phyloP scores from a whole-genome alignment of 2,329 filamentous ascomycete genomes.

The Neofusicoccum sp. region DNA sequence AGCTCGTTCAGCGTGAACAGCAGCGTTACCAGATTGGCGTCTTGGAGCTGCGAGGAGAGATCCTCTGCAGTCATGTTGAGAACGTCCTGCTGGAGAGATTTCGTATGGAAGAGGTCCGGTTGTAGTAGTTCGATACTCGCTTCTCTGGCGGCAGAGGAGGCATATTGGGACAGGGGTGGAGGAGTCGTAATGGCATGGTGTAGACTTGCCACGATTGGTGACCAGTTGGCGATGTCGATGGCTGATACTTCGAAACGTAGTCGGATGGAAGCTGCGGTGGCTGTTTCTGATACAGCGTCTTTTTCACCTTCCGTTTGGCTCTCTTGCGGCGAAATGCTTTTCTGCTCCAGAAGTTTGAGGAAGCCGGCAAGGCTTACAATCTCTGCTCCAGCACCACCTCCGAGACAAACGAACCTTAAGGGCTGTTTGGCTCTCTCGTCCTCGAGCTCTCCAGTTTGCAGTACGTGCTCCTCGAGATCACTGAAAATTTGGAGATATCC shows the following conservation, averaged over 20 bases:
- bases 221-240: slow-evolving; percentile 84
- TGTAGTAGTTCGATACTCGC: slow-evolving; percentile 40
- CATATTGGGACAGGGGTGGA: slow-evolving; percentile 47
- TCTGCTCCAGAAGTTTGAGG: slow-evolving; percentile 25
- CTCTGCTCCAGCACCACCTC: slow-evolving; percentile 66
- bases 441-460: background rate
- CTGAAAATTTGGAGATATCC: slow-evolving; percentile 69
- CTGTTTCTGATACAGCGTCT: background rate
- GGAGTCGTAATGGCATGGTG: slow-evolving; percentile 55
- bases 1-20: slow-evolving; percentile 97
- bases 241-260: slow-evolving; percentile 54
- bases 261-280: background rate
- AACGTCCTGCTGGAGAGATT: slow-evolving; percentile 47
- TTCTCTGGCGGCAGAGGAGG: slow-evolving; percentile 45
- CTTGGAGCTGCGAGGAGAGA: slow-evolving; percentile 32
- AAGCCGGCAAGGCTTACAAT: slow-evolving; percentile 62
- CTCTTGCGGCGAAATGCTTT: background rate
- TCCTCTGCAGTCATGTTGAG: slow-evolving; percentile 41
- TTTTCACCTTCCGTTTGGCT: background rate
- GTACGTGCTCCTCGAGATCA: slow-evolving; percentile 30
- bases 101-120: slow-evolving; percentile 40
- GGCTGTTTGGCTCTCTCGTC: background rate
- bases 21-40: slow-evolving; percentile 64
- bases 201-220: slow-evolving; percentile 59
- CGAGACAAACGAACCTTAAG: slow-evolving; percentile 56